Conservation (phyloP, 1,284 basidiomycete species). For the Leccinum glutinopallens region DNA sequence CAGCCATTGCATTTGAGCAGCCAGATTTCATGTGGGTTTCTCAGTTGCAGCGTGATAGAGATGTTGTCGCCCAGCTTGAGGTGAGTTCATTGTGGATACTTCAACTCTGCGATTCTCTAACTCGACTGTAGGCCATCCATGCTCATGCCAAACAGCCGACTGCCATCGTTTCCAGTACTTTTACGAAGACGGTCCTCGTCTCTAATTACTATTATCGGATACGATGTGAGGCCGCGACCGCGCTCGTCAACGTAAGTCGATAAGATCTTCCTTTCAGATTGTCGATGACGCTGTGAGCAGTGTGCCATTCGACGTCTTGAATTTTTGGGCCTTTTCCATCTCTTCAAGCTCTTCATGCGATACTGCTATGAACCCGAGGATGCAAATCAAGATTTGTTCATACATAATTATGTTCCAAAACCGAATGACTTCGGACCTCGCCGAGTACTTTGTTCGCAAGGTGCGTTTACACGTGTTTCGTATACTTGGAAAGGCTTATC, state of each 20-base stretch:
- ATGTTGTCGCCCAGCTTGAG: slow-evolving; percentile 98
- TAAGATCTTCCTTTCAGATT: slow-evolving; percentile 10
- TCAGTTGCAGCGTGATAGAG: slow-evolving; percentile 93
- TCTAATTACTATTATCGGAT: slow-evolving; percentile 98
- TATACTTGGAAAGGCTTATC: slow-evolving; percentile 12
- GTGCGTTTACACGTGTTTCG: slow-evolving; percentile 40
- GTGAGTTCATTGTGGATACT: slow-evolving; percentile 46
- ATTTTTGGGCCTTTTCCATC: slow-evolving; percentile 91
- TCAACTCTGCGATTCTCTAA: slow-evolving; percentile 7
- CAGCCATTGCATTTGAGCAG: slow-evolving; percentile 89
- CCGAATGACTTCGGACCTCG: slow-evolving; percentile 89
- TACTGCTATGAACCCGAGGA: slow-evolving; percentile 90
- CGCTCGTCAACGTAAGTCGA: slow-evolving; percentile 76
- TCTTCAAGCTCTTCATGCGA: slow-evolving; percentile 94
- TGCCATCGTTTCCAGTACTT: slow-evolving; percentile 87
- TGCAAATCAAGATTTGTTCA: slow-evolving; percentile 77
- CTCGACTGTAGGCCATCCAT: slow-evolving; percentile 69
- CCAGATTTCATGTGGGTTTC: slow-evolving; percentile 99
- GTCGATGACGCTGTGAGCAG: slow-evolving; percentile 40
- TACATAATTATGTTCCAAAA: slow-evolving; percentile 83
- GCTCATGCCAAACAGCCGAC: slow-evolving; percentile 83
- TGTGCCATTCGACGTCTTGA: slow-evolving; percentile 82
- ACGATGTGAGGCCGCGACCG: slow-evolving; percentile 90
- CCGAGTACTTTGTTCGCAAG: slow-evolving; percentile 96
- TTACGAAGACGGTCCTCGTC: slow-evolving; percentile 93